These are phyloP conservation scores for Trichoderma breve DNA, from an alignment of 2,329 filamentous ascomycete genomes.

Conservation along the genomic window DNA sequence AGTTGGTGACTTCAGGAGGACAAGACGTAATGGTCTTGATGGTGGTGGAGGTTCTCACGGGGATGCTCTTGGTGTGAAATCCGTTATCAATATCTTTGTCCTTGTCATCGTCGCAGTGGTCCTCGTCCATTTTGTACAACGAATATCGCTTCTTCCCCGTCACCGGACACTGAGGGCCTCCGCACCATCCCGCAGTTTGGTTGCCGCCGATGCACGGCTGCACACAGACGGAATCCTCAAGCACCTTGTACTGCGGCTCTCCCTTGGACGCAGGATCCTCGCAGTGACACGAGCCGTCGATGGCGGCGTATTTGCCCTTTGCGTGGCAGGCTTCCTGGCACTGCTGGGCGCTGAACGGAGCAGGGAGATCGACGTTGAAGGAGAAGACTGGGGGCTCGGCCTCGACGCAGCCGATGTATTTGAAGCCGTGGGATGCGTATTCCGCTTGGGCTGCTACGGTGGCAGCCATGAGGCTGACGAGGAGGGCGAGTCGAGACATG, in stretches of 20 bases:
- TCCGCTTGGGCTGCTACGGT: conserved; percentile 25
- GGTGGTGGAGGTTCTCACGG: conserved; percentile 12
- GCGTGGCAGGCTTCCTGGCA: conserved; percentile 26
- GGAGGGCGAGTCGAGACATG: conserved; percentile 23
- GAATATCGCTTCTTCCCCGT: conserved; percentile 22
- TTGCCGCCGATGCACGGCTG: conserved; percentile 24
- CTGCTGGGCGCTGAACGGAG: conserved; percentile 23
- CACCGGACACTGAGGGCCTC: conserved; percentile 23
- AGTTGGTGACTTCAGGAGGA: conserved; percentile 48
- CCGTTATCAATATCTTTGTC: background rate
- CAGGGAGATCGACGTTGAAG: conserved; percentile 19
- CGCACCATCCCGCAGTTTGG: conserved; percentile 26
- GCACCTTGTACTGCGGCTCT: conserved; percentile 17
- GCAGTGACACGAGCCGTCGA: conserved; percentile 29
- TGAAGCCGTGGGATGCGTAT: conserved; percentile 23
- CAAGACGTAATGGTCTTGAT: conserved; percentile 38
- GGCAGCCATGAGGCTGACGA: conserved; percentile 28
- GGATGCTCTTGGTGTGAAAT: background rate
- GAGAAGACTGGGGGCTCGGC: conserved; percentile 24
- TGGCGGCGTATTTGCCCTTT: conserved; percentile 26
- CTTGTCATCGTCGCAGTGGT: conserved; percentile 13
- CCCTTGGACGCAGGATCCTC: conserved; percentile 6
- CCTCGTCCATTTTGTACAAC: conserved; percentile 22
- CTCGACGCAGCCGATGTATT: conserved; percentile 33
- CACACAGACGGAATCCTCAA: conserved; percentile 27